Conservation (phyloP, 345 rosid genomes). For the Pistacia integerrima region DNA sequence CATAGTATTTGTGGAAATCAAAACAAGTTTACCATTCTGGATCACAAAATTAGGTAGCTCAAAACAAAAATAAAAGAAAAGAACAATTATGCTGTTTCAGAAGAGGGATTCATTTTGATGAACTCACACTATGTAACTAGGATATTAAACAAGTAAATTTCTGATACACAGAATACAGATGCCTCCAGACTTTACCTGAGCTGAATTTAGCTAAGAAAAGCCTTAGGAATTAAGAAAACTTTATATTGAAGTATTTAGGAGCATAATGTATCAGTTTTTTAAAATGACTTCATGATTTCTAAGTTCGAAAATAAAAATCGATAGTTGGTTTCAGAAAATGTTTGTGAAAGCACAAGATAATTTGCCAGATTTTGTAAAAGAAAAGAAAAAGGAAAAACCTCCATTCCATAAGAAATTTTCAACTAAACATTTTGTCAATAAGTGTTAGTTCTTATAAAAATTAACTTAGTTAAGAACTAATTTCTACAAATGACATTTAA, state of each 20-base stretch:
- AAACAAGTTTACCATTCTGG: neutral
- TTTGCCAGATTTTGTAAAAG: no score
- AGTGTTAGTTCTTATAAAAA: no score
- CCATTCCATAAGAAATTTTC: no score
- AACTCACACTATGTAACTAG: neutral
- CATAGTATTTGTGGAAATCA: neutral
- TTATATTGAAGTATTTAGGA: neutral
- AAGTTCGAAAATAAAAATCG: no score
- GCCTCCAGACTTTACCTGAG: neutral
- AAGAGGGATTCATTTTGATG: neutral
- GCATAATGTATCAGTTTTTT: no score
- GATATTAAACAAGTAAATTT: conserved; percentile 1
- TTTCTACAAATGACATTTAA: no score
- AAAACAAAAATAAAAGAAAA: neutral
- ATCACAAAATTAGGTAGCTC: neutral
- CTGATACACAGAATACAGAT: neutral
- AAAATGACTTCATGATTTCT: no score
- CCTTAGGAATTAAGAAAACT: neutral
- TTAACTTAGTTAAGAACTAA: no score
- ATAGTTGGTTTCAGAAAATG: no score
- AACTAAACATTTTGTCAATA: no score
- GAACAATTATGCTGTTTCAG: neutral
- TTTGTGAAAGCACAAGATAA: no score
- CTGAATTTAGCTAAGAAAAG: neutral
- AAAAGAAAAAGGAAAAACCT: no score